Base-by-base conservation (phyloP, 169 alveolate genomes). In the Plasmodium gonderi region DNA sequence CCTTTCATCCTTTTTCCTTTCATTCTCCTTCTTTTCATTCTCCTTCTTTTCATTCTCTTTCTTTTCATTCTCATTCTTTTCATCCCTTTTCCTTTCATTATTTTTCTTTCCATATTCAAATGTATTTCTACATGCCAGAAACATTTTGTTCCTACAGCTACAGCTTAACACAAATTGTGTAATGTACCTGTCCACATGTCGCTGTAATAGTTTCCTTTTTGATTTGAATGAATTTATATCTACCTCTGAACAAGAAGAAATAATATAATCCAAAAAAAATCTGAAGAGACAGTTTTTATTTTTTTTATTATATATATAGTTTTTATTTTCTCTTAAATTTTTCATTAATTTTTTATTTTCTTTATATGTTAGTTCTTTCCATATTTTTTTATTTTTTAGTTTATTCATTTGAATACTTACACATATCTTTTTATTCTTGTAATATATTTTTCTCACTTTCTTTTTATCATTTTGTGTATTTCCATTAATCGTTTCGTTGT, bases 371-470 rank as follows among this genome's bases (percentile, higher is more conserved):
- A 80, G 12, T 11, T 20, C 45, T 42, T 3, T 64, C 33, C 17
- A 40, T 6, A 38, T 9, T 38, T 64, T 80, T 67, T 80, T 65
- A 20, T 5, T 65, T 64, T 80, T 80, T n/a, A 36, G 38, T n/a
- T 80, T 64, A 29, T 44, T 80, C 38, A 80, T 33, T 29, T 23
- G 12, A 11, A 80, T 40, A 29, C 9, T 80, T 29, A 8, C 7
- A 5, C 42, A n/a, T 67, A 60, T 80, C 23, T 69, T 82, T 74
- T 68, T 68, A 49, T 44, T 68, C 23, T 82, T 82, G 26, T 42
- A 45, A 44, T 54, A 69, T 11, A n/a, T n/a, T 69, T 82, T 82
- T 69, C 12, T 82, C 33, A 68, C 81, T 82, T 42, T 69, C 11
- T 47, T 69, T 29, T 29, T 6, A 44, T 69, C 54, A 20, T 82